phyloP scores from a whole-genome alignment of 768 basidiomycete genomes.

The Collybia mongolica region DNA sequence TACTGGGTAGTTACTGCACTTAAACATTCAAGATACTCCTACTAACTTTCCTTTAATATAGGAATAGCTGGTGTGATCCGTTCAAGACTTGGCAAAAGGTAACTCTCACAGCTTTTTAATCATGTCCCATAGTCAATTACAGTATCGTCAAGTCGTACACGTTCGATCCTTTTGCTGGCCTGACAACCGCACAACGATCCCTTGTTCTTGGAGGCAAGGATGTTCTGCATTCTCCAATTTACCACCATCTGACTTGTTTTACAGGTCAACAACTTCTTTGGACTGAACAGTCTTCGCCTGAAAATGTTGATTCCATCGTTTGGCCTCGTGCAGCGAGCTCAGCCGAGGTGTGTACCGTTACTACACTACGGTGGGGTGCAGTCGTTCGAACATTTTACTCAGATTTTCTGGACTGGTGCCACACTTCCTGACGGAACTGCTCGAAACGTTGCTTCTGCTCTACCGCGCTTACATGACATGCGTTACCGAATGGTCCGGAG shows the following conservation, averaged over 20 bases:
- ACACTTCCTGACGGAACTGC: conserved; percentile 36
- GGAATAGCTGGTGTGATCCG: conserved; percentile 73
- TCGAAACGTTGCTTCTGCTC: conserved; percentile 42
- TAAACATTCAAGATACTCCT: not conserved
- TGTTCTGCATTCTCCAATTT: not conserved
- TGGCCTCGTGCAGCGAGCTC: conserved; percentile 76
- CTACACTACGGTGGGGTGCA: not conserved
- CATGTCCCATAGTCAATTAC: not conserved
- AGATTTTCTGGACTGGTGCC: conserved; percentile 71
- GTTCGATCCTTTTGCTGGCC: conserved; percentile 67
- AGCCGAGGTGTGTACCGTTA: conserved; percentile 46
- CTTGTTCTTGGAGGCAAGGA: conserved; percentile 69
- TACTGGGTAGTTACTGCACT: conserved; percentile 28
- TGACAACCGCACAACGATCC: conserved; percentile 42
- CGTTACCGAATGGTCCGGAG: conserved; percentile 59
- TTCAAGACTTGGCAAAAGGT: conserved; percentile 83
- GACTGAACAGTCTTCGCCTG: conserved; percentile 72
- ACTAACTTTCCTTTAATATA: conserved; percentile 14
- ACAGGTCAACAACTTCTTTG: conserved; percentile 66
- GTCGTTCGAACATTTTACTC: not conserved
- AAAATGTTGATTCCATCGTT: conserved; percentile 63
- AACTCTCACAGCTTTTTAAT: not conserved
- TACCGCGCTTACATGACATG: conserved; percentile 67
- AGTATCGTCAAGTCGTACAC: conserved; percentile 46
- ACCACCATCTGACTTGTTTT: not conserved